These are phyloP conservation scores for Rasamsonia emersonii DNA, from an alignment of 2,329 filamentous ascomycete species.

Conservation along the genomic window DNA sequence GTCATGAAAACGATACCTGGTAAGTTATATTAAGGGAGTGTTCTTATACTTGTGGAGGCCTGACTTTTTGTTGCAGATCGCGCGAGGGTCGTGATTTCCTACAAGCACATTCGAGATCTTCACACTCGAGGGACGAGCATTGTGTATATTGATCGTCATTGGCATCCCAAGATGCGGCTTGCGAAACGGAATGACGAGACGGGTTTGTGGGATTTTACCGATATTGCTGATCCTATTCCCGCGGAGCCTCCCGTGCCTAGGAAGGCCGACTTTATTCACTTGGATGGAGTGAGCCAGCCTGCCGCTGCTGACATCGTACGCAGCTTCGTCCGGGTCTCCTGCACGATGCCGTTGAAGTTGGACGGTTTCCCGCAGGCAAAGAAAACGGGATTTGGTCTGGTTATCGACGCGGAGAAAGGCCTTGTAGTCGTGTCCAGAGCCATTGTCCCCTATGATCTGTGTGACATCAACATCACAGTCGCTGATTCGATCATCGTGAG, in stretches of 20 bases:
- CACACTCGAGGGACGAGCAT: slow-evolving; percentile 92
- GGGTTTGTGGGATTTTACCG: slow-evolving; percentile 89
- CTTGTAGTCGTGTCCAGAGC: slow-evolving; percentile 89
- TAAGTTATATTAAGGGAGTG: slow-evolving; percentile 24
- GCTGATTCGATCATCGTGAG: slow-evolving; percentile 93
- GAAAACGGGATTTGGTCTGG: slow-evolving; percentile 90
- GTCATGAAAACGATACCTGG: slow-evolving; percentile 84
- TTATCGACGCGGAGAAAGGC: slow-evolving; percentile 95
- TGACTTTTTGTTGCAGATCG: slow-evolving; percentile 38
- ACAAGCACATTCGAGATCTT: slow-evolving; percentile 88
- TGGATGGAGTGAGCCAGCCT: slow-evolving; percentile 79
- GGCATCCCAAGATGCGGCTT: slow-evolving; percentile 89
- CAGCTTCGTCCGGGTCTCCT: slow-evolving; percentile 89
- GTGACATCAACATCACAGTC: slow-evolving; percentile 92
- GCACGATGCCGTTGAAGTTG: slow-evolving; percentile 88
- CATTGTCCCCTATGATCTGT: slow-evolving; percentile 91
- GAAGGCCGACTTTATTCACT: slow-evolving; percentile 82
- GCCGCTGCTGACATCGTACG: slow-evolving; percentile 88
- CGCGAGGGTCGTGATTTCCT: slow-evolving; percentile 82
- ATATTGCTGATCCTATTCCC: slow-evolving; percentile 72
- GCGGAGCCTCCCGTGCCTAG: slow-evolving; percentile 62
- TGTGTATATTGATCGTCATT: slow-evolving; percentile 87
- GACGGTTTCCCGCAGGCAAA: slow-evolving; percentile 95
- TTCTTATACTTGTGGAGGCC: not conserved
- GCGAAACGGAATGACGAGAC: slow-evolving; percentile 82